Evolutionary conservation across 2,329 filamentous ascomycete genomes (phyloP).

Genomic region (Colletotrichum falcatum): DNA sequence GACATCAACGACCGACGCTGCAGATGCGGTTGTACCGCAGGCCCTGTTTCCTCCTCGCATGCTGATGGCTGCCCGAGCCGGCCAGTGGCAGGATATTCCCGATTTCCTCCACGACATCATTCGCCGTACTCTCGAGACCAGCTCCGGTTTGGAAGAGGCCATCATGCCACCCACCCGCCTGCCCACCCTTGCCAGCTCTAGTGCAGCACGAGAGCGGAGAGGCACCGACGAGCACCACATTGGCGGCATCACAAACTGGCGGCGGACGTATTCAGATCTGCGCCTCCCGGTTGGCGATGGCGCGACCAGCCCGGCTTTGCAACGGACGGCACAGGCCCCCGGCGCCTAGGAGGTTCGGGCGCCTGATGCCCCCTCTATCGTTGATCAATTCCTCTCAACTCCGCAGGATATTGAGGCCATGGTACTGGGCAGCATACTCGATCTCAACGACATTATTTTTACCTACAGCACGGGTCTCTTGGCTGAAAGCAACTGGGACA

Average conservation of each 20-base stretch:
- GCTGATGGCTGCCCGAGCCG: conserved; percentile 66
- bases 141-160: conserved; percentile 31
- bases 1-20: conserved; percentile 50
- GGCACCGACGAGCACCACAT: conserved; percentile 35
- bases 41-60: conserved; percentile 63
- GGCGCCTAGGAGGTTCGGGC: conserved; percentile 45
- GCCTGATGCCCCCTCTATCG: not conserved
- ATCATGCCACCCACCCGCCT: not conserved
- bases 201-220: conserved; percentile 28
- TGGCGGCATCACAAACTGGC: conserved; percentile 33
- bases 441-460: not conserved
- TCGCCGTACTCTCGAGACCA: conserved; percentile 57
- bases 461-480: not conserved
- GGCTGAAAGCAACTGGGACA: not conserved
- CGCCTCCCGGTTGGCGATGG: conserved; percentile 55
- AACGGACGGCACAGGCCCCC: conserved; percentile 48
- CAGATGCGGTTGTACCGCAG: conserved; percentile 45
- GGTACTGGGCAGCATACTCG: not conserved
- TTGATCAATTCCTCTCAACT: not conserved
- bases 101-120: conserved; percentile 66
- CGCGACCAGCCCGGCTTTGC: conserved; percentile 41
- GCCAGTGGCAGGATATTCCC: conserved; percentile 69
- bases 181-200: conserved; percentile 12
- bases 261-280: conserved; percentile 50
- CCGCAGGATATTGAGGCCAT: not conserved